These are phyloP conservation scores for Neofusicoccum umdonicola DNA, from an alignment of 2,329 filamentous ascomycete species.

Conservation along the genomic window DNA sequence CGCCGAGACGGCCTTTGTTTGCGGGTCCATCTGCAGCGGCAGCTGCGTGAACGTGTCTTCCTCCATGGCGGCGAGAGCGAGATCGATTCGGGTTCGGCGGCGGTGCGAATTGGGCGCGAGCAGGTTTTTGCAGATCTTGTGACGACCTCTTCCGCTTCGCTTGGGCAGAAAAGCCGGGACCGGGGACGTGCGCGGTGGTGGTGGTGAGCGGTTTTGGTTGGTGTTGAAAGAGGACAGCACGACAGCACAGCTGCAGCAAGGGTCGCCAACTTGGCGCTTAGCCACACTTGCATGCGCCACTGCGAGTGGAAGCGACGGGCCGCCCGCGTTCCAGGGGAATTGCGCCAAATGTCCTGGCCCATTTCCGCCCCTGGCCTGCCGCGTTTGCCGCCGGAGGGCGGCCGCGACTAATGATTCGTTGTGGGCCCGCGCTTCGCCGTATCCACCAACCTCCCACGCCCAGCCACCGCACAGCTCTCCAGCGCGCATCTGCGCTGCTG, in stretches of 20 bases:
- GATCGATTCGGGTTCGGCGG: not conserved
- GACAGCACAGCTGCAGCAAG: conserved; percentile 5
- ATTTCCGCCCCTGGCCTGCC: not conserved
- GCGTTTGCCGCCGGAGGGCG: not conserved
- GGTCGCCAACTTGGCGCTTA: not conserved
- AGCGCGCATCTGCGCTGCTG: conserved; percentile 2
- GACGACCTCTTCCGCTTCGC: not conserved
- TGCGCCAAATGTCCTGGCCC: not conserved
- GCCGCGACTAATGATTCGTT: conserved; percentile 1
- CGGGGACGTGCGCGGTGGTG: conserved; percentile 10
- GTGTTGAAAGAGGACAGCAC: conserved; percentile 16
- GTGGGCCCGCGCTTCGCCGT: not conserved
- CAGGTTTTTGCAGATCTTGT: not conserved
- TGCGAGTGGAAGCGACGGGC: not conserved
- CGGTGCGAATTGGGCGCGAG: not conserved
- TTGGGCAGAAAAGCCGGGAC: not conserved
- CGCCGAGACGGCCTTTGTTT: conserved; percentile 68
- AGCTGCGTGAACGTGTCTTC: conserved; percentile 74
- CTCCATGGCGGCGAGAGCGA: not conserved
- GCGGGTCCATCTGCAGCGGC: conserved; percentile 76
- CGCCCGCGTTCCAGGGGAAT: not conserved
- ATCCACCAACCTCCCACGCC: not conserved
- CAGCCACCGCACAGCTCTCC: conserved; percentile 13
- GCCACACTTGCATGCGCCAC: not conserved
- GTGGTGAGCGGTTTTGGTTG: not conserved